A percentile compares a stretch with the other conserved stretches of the same genome.
Conservation (phyloP, 306 rosid genomes). For the Glycyrrhiza uralensis region DNA sequence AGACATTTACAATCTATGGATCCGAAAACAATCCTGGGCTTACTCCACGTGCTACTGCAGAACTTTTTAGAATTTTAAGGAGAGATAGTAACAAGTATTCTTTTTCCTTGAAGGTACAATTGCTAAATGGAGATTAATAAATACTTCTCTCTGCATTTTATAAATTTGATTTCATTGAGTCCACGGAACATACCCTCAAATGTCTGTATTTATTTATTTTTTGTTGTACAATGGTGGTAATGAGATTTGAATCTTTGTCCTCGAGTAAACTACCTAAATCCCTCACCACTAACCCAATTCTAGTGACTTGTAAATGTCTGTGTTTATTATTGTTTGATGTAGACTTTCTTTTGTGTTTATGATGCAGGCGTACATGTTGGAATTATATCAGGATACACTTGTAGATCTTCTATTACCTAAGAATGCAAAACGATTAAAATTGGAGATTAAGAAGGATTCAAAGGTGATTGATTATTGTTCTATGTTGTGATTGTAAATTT, state of each 20-base stretch:
- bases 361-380: slow-evolving; percentile 88
- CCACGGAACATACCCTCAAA: not conserved
- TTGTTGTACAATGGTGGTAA: too few species aligned
- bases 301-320: not conserved
- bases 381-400: slow-evolving; percentile 91
- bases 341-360: not conserved
- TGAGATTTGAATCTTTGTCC: too few species aligned
- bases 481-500: not conserved
- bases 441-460: slow-evolving; percentile 91
- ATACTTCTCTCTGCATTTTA: not conserved
- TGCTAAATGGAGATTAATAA: not conserved
- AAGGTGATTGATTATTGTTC: slow-evolving; percentile 61
- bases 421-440: slow-evolving; percentile 60
- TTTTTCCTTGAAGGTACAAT: slow-evolving; percentile 73
- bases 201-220: not conserved
- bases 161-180: not conserved
- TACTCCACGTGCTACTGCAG: slow-evolving; percentile 77
- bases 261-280: too few species aligned
- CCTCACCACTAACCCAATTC: too few species aligned
- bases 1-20: slow-evolving; percentile 88
- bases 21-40: slow-evolving; percentile 73
- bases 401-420: slow-evolving; percentile 82
- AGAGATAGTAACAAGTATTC: slow-evolving; percentile 71
- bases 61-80: slow-evolving; percentile 68
- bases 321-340: not conserved